phyloP scores from a whole-genome alignment of 2,329 filamentous ascomycete species.

The Helotiales sp. region DNA sequence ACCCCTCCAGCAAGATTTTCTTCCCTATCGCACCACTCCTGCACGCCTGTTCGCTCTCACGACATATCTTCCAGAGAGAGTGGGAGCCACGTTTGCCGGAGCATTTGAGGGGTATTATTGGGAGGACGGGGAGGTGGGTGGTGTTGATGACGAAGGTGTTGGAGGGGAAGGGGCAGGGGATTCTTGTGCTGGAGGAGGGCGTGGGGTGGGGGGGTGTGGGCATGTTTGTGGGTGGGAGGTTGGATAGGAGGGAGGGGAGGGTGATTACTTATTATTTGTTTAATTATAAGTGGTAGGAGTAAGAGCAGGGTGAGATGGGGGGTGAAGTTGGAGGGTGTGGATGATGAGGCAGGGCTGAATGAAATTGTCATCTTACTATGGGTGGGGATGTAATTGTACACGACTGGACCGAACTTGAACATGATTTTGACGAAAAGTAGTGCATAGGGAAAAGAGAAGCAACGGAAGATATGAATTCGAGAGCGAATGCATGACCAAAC shows the following conservation, averaged over 20 bases:
- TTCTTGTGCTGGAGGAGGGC: neutral
- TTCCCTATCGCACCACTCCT: slow-evolving; percentile 5
- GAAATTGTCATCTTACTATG: too few relatives aligned
- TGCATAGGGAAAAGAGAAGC: too few relatives aligned
- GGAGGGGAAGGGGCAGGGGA: neutral
- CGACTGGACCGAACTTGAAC: too few relatives aligned
- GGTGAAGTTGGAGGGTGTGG: neutral
- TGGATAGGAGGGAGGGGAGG: neutral
- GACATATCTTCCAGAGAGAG: neutral
- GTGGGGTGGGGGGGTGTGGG: neutral
- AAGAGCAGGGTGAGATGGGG: neutral
- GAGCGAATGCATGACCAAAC: too few relatives aligned
- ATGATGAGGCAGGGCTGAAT: too few relatives aligned
- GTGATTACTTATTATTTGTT: slow-evolving; percentile 7
- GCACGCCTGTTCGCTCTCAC: slow-evolving; percentile 2
- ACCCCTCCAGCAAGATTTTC: neutral
- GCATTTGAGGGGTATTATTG: neutral
- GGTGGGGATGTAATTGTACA: too few relatives aligned
- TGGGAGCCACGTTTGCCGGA: slow-evolving; percentile 3
- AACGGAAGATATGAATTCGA: too few relatives aligned
- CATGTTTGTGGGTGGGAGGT: neutral
- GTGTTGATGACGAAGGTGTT: neutral
- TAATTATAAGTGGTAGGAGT: neutral
- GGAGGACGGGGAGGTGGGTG: slow-evolving; percentile 4
- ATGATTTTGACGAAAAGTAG: too few relatives aligned